Conservation (phyloP, 2,329 filamentous ascomycete genomes). For the Fusarium staphyleae region DNA sequence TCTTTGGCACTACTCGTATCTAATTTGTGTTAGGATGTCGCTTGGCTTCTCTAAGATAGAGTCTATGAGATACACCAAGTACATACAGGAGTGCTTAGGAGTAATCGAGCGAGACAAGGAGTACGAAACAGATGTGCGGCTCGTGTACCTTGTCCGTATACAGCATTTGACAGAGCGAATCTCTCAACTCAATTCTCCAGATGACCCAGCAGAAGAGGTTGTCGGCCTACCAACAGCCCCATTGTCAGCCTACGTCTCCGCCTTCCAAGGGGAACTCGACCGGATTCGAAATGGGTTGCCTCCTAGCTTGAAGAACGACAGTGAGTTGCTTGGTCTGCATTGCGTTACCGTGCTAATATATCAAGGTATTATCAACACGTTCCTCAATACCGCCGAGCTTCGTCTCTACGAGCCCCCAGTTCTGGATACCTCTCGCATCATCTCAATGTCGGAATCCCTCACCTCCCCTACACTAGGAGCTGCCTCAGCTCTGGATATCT, state of each 20-base stretch:
- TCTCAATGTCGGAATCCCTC: conserved; percentile 53
- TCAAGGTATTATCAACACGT: conserved; percentile 50
- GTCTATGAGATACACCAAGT: conserved; percentile 58
- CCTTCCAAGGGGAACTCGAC: conserved; percentile 56
- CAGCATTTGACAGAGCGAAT: conserved; percentile 62
- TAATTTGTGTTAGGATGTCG: conserved; percentile 47
- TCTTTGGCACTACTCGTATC: background rate
- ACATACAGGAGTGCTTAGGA: conserved; percentile 59
- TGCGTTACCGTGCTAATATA: background rate
- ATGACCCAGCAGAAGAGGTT: conserved; percentile 46
- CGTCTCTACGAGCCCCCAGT: conserved; percentile 58
- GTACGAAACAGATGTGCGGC: conserved; percentile 54
- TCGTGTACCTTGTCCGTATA: conserved; percentile 57
- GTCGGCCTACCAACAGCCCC: conserved; percentile 50
- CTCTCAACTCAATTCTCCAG: conserved; percentile 48
- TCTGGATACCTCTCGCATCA: conserved; percentile 51
- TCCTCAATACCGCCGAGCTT: conserved; percentile 51
- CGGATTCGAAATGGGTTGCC: conserved; percentile 50
- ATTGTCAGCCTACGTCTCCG: conserved; percentile 53
- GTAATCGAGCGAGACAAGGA: conserved; percentile 54
- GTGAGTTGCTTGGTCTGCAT: conserved; percentile 38
- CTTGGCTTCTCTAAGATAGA: conserved; percentile 55
- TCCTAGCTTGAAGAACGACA: conserved; percentile 46
- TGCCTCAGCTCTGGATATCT: conserved; percentile 55
- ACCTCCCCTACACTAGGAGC: conserved; percentile 47